Evolutionary conservation across 192 early-diverging fungal genomes (phyloP).

Genomic region (Coemansia sp.): DNA sequence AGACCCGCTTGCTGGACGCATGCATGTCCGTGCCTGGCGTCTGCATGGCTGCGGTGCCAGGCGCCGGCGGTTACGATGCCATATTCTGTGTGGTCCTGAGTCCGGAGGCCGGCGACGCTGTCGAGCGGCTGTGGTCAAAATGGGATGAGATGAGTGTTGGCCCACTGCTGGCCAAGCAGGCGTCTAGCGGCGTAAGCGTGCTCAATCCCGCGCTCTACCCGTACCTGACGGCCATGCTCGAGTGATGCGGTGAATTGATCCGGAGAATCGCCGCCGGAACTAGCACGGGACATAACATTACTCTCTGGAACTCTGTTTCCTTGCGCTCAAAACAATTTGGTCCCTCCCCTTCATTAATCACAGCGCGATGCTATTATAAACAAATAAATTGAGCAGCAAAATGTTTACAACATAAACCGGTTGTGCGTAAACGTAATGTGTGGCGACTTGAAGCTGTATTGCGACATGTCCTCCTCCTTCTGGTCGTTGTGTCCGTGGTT

Average conservation of each 20-base stretch:
- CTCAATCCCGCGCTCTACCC: constrained; percentile 19
- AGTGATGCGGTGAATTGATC: background rate
- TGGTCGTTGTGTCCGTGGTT: background rate
- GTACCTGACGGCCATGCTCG: constrained; percentile 7
- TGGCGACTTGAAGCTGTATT: constrained; percentile 8
- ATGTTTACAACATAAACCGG: background rate
- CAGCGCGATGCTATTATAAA: no score
- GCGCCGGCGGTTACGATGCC: constrained; percentile 96
- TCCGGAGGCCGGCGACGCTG: constrained; percentile 43
- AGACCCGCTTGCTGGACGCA: constrained; percentile 82
- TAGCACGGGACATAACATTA: no score
- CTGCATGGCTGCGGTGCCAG: constrained; percentile 91
- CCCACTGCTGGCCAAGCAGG: constrained; percentile 71
- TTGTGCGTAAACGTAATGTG: constrained; percentile 3
- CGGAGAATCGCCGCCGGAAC: no score
- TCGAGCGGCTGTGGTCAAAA: constrained; percentile 59
- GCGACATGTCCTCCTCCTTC: constrained; percentile 1
- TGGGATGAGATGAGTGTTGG: constrained; percentile 79
- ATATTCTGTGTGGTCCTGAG: constrained; percentile 83
- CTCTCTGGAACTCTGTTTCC: no score
- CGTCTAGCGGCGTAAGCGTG: constrained; percentile 53
- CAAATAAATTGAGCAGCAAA: no score
- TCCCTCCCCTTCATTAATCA: no score
- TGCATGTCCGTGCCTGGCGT: constrained; percentile 77
- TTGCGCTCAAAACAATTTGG: no score